Evolutionary conservation across 2,329 filamentous ascomycete species (phyloP).

Genomic region (Talaromyces amestolkiae): DNA sequence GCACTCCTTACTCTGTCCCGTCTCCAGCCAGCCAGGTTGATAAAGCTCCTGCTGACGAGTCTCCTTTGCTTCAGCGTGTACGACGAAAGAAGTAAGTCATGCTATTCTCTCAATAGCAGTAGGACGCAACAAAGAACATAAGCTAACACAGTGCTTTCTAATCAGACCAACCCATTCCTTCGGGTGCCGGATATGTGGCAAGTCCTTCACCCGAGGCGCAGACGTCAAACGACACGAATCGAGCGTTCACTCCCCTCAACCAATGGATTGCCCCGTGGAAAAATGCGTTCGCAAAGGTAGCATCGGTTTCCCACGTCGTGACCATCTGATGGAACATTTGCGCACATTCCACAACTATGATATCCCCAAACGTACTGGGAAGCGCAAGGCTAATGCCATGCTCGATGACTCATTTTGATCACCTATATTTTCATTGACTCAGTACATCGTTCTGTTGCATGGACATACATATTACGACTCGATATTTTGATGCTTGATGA

Average conservation of each 20-base stretch:
- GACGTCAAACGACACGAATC: slow-evolving; percentile 51
- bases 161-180: slow-evolving; percentile 33
- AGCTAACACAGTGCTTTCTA: not conserved
- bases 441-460: not conserved
- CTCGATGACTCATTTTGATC: not conserved
- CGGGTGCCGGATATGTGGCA: slow-evolving; percentile 34
- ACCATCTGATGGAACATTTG: slow-evolving; percentile 59
- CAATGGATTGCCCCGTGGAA: slow-evolving; percentile 45
- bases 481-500: slow-evolving; percentile 11
- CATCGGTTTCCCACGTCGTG: slow-evolving; percentile 55
- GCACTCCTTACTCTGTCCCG: not conserved
- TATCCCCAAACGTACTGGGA: slow-evolving; percentile 37
- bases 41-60: not conserved
- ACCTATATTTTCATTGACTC: too few relatives aligned
- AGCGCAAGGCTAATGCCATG: not conserved
- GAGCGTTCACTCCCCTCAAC: slow-evolving; percentile 46
- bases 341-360: slow-evolving; percentile 55
- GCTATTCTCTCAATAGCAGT: not conserved
- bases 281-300: slow-evolving; percentile 47
- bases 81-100: not conserved
- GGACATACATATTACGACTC: slow-evolving; percentile 2
- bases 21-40: not conserved
- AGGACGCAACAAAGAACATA: not conserved
- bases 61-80: not conserved
- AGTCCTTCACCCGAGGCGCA: slow-evolving; percentile 47